Evolutionary conservation across 306 rosid genomes (phyloP), one percentile per base, ranked within the genome.

Genomic region (Sindora glabra): DNA sequence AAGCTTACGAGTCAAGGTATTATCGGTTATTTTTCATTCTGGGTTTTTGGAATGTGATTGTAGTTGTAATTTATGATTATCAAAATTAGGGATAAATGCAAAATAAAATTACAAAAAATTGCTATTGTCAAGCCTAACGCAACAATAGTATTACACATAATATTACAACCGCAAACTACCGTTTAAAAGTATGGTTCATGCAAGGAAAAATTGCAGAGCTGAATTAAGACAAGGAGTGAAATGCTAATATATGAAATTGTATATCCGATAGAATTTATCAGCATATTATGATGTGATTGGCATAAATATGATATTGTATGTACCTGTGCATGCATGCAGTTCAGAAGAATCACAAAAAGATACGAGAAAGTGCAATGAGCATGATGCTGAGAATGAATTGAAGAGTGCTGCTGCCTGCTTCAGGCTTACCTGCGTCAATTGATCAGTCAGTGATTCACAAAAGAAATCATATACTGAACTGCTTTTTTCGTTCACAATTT

Each of bases 321-420:
- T 68, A 46, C 65, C 32, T 11, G 10, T 38, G 44, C 33, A 9
- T 59, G 49, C 27, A 18, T 69, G 71, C 83, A 83, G 96, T 56
- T 85, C 95, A 8, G 96, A 83, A 77, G 85, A 77, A 33, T 86
- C 89, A 5, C 48, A 70, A 52, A 86, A 81, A 74, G 95, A 79
- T 47, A 77, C 81, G 4, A 75, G 77, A 36, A 87, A 75, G 49
- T 70, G 82, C 47, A 71, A 50, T 11, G 86, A 76, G 60, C 74
- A 72, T 18, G 72, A 56, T 38, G 78, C 75, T 19, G 76, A 86
- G 65, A 83, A 83, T 47, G 85, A 82, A 69, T 69, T 89, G 82
- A 83, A 79, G 89, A 78, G 19, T 65, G 90, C 90, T 16, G 90
- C 96, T 14, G 84, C 96, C 36, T 64, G 90, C 65, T 86, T 81